These are phyloP conservation scores for Pelargonium australe DNA, from an alignment of 441 rosid species.

Conservation along the genomic window DNA sequence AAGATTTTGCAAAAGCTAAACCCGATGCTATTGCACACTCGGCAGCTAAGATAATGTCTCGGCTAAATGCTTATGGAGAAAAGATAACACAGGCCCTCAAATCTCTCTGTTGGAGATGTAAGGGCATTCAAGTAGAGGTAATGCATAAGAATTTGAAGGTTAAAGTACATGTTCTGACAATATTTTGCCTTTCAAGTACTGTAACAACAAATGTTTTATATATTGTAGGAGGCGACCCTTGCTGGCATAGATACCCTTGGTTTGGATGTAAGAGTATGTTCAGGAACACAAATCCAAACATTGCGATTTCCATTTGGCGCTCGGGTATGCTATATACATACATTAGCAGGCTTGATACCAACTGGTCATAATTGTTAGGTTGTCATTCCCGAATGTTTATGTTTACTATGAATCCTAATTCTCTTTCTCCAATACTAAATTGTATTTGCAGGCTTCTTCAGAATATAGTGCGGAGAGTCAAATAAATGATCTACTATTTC, in stretches of 20 bases:
- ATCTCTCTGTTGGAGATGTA: constrained; percentile 77
- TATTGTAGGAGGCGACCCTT: constrained; percentile 57
- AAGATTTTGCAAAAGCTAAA: constrained; percentile 61
- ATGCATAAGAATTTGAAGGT: constrained; percentile 10
- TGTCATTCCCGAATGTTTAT: background rate
- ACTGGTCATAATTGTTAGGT: background rate
- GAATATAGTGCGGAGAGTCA: constrained; percentile 71
- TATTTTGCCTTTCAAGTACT: constrained; percentile 1
- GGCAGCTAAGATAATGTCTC: constrained; percentile 61
- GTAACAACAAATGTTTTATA: background rate
- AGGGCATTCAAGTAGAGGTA: constrained; percentile 90
- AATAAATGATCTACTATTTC: constrained; percentile 62
- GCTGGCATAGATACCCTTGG: constrained; percentile 74
- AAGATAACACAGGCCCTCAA: constrained; percentile 55
- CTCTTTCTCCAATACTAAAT: background rate
- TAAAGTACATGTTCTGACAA: background rate
- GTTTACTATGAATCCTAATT: background rate
- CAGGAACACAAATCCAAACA: constrained; percentile 73
- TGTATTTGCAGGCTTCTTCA: constrained; percentile 52
- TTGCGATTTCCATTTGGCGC: constrained; percentile 64
- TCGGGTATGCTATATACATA: constrained; percentile 40
- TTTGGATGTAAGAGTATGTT: constrained; percentile 75
- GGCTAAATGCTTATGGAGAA: constrained; percentile 62
- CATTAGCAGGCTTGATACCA: background rate
- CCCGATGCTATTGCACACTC: constrained; percentile 81